Evolutionary conservation across 345 rosid genomes (phyloP).

Genomic region (Microcos paniculata): DNA sequence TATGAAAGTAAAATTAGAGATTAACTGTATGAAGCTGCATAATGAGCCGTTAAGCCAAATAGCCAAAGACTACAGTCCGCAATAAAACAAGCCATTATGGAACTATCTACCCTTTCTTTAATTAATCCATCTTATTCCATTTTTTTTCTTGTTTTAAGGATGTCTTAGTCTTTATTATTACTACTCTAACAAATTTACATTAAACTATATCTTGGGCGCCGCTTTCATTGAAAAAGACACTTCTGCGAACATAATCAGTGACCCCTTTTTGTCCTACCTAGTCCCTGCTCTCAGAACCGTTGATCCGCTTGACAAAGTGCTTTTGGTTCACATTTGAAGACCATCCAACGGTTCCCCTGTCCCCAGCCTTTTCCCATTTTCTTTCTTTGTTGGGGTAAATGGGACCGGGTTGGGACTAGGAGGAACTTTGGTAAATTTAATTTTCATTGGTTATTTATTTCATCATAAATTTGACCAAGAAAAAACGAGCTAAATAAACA

Average conservation of each 20-base stretch:
- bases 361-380: too few relatives aligned
- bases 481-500: too few relatives aligned
- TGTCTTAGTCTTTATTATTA: too few relatives aligned
- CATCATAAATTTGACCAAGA: too few relatives aligned
- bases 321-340: background rate
- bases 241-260: background rate
- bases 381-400: too few relatives aligned
- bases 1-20: background rate
- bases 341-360: conserved; percentile 2
- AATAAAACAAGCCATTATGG: conserved; percentile 8
- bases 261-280: background rate
- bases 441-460: too few relatives aligned
- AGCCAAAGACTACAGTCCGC: background rate
- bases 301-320: background rate
- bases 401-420: too few relatives aligned
- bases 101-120: background rate
- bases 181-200: too few relatives aligned
- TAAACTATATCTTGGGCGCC: background rate
- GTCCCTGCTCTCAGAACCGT: background rate
- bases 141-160: too few relatives aligned
- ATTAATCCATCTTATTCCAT: background rate
- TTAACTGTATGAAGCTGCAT: background rate
- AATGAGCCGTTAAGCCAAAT: background rate
- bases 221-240: background rate
- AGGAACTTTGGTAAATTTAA: too few relatives aligned